These are phyloP conservation scores for Medicago lupulina DNA, from an alignment of 306 rosid genomes.

Conservation along the genomic window DNA sequence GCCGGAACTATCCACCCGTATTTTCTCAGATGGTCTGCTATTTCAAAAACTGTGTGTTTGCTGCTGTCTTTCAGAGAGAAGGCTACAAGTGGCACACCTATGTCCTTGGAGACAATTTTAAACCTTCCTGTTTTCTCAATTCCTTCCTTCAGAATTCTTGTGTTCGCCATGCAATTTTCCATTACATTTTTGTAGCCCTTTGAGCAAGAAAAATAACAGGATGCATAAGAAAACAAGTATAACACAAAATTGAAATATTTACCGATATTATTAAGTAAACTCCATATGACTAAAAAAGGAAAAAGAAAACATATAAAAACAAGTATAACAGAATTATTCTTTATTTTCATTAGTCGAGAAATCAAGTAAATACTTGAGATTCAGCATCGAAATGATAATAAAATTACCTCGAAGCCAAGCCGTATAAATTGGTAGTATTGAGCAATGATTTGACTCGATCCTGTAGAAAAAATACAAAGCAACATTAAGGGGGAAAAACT, in stretches of 20 bases:
- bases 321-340: too few species aligned
- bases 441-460: slow-evolving; percentile 90
- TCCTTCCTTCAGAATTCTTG: slow-evolving; percentile 66
- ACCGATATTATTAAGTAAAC: not conserved
- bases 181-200: slow-evolving; percentile 85
- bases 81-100: slow-evolving; percentile 85
- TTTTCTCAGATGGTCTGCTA: slow-evolving; percentile 68
- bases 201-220: slow-evolving; percentile 3
- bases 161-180: slow-evolving; percentile 72
- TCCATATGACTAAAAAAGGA: not conserved
- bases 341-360: not conserved
- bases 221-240: slow-evolving; percentile 11
- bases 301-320: not conserved
- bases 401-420: slow-evolving; percentile 81
- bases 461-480: slow-evolving; percentile 48
- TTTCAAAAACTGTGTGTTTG: slow-evolving; percentile 74
- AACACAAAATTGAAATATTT: not conserved
- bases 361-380: slow-evolving; percentile 6
- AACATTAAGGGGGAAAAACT: not conserved
- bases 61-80: slow-evolving; percentile 80
- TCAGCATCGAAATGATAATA: not conserved
- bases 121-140: slow-evolving; percentile 67
- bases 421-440: slow-evolving; percentile 88
- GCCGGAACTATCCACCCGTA: slow-evolving; percentile 95
- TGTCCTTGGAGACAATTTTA: slow-evolving; percentile 71